Evolutionary conservation across 2,329 filamentous ascomycete genomes (phyloP), one percentile per base, ranked within the genome.

Genomic region (Talaromyces sp.): DNA sequence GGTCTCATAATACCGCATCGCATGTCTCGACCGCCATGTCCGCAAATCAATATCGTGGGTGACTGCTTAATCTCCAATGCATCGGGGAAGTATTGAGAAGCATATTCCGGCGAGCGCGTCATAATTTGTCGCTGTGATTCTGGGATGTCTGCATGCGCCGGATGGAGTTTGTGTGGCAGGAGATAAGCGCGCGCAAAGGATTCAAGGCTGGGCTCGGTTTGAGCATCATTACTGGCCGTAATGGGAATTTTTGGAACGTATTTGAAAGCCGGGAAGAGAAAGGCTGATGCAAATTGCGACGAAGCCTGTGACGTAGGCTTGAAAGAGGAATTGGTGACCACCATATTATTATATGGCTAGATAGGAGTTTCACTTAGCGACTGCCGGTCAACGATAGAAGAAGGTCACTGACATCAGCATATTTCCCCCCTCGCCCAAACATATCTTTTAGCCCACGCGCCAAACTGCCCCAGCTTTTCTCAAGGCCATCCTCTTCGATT

Each of bases 1-100:
- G 92, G 92, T 0, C 91, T 93, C 66, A 93, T 81, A 23, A 91
- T 77, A 0, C 95, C 93, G 71, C 95, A 99, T 58, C 95, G 84
- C 69, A 82, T 80, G 72, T 99, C 95, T 11, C 95, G 83, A 2
- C 87, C 87, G 14, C 88, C 89, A 69, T 99, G 95, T 0, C 92
- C 92, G 72, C 95, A 99, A 48, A 97, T 88, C 21, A 98, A 78
- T 33, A 99, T 85, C 9, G 77, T 77, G 0, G 79, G 78, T 1
- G 77, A 78, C 40, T 75, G 67, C n/a, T 91, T 69, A 4, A 92
- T 81, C 65, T 92, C 88, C 16, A 83, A 71, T 8, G 90, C 83
- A 63, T 86, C 83, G 11, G 83, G 78, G 5, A 91, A 87, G 0
- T 75, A 66, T 12, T 25, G 35, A 0, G 71, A 60, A 28, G 80